phyloP scores from a whole-genome alignment of 208 protist genomes.

The Wallacemonas sp. region DNA sequence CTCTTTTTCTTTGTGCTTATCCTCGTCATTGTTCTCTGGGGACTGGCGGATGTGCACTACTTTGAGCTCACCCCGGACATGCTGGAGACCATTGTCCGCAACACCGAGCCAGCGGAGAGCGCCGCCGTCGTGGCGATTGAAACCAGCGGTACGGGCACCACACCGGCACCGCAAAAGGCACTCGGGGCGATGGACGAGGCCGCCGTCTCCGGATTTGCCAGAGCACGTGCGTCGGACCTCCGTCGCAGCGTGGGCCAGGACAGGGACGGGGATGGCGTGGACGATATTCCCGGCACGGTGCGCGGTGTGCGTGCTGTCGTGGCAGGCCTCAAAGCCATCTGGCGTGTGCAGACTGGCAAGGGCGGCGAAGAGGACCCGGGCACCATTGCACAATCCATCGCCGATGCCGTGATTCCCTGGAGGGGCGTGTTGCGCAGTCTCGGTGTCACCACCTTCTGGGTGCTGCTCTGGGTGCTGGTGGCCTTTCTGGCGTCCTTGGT shows the following conservation, averaged over 20 bases:
- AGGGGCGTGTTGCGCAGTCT: background rate
- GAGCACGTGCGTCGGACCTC: no score
- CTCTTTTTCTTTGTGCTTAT: slow-evolving; percentile 44
- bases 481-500: slow-evolving; percentile 25
- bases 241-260: no score
- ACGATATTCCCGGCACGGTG: background rate
- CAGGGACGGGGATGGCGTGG: no score
- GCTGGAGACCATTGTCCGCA: slow-evolving; percentile 15
- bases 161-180: background rate
- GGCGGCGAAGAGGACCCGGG: background rate
- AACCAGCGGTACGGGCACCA: background rate
- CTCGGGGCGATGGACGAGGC: background rate
- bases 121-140: slow-evolving; percentile 27
- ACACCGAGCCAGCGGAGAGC: slow-evolving; percentile 17
- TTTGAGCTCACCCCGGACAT: slow-evolving; percentile 36
- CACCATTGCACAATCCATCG: background rate
- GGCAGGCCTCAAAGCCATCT: background rate
- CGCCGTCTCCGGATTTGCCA: no score
- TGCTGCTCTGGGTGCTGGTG: slow-evolving; percentile 24
- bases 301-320: background rate
- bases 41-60: slow-evolving; percentile 35
- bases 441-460: slow-evolving; percentile 7
- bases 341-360: background rate
- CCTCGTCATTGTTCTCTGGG: slow-evolving; percentile 35
- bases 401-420: background rate